Evolutionary conservation across 495 filamentous ascomycete species (phyloP).

Genomic region (Trichocladium antarcticum): DNA sequence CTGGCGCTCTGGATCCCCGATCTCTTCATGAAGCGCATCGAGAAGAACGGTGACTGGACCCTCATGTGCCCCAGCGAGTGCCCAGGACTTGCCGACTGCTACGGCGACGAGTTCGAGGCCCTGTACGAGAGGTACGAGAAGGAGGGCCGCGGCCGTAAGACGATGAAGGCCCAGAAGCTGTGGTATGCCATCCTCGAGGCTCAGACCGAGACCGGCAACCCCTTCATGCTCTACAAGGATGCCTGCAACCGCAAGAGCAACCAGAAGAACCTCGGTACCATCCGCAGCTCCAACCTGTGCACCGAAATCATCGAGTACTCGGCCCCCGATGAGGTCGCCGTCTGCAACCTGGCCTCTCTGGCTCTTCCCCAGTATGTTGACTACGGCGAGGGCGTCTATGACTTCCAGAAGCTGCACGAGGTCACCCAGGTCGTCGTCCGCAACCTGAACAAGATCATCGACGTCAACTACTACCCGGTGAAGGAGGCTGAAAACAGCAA

Average conservation of each 20-base stretch:
- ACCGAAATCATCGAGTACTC: constrained; percentile 98
- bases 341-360: constrained; percentile 93
- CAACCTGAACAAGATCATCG: constrained; percentile 96
- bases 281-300: constrained; percentile 96
- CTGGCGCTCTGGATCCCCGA: constrained; percentile 97
- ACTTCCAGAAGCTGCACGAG: constrained; percentile 92
- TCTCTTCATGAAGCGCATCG: constrained; percentile 98
- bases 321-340: constrained; percentile 93
- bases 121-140: constrained; percentile 90
- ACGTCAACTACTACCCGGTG: constrained; percentile 94
- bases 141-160: constrained; percentile 79
- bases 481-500: constrained; percentile 88
- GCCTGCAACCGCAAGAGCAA: constrained; percentile 97
- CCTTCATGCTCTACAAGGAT: constrained; percentile 99
- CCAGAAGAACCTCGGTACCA: constrained; percentile 97
- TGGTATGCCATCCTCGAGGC: constrained; percentile 98
- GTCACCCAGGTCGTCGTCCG: constrained; percentile 79
- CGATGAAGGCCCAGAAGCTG: constrained; percentile 93
- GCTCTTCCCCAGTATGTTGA: constrained; percentile 86
- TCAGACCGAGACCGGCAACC: constrained; percentile 96
- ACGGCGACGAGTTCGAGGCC: constrained; percentile 92
- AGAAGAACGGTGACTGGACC: constrained; percentile 91
- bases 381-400: constrained; percentile 64
- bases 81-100: constrained; percentile 88
- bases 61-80: constrained; percentile 96